phyloP scores from a whole-genome alignment of 139 green algal species.

The Chlorella sp. region DNA sequence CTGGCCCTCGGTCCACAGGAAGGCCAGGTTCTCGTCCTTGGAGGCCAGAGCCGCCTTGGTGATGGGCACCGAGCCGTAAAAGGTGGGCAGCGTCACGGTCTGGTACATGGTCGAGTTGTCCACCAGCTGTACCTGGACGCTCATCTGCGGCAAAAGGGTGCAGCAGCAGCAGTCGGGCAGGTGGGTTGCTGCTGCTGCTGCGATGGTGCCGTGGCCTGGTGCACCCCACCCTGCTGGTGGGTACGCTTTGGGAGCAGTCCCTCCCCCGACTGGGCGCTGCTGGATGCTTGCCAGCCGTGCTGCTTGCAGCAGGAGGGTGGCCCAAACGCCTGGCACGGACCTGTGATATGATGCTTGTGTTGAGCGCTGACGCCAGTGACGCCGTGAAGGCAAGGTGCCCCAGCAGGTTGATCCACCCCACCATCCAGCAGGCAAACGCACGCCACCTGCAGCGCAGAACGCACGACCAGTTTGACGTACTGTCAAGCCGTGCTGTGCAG shows the following conservation, averaged over 20 bases:
- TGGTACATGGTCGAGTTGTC: too few relatives aligned
- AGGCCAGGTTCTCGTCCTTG: too few relatives aligned
- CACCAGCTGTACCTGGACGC: neutral
- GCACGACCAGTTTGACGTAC: neutral
- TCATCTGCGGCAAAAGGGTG: neutral
- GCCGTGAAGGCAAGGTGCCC: neutral
- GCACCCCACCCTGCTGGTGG: too few relatives aligned
- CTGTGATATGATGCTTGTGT: neutral
- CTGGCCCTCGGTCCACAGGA: too few relatives aligned
- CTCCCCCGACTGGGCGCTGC: too few relatives aligned
- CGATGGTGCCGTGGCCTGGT: too few relatives aligned
- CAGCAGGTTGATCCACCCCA: slow-evolving; percentile 1
- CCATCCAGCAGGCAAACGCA: slow-evolving; percentile 2
- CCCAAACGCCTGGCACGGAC: neutral
- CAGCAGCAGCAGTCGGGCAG: neutral
- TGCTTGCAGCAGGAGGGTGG: too few relatives aligned
- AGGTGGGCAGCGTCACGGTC: too few relatives aligned
- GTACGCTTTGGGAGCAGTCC: too few relatives aligned
- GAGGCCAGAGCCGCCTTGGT: too few relatives aligned
- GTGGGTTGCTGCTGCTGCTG: neutral
- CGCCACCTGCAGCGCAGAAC: neutral
- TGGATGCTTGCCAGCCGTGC: too few relatives aligned
- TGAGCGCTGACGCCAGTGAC: neutral
- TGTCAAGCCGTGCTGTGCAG: neutral
- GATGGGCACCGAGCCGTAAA: too few relatives aligned